Evolutionary conservation across 768 basidiomycete genomes (phyloP).

Genomic region (Pulveroboletus sp.): DNA sequence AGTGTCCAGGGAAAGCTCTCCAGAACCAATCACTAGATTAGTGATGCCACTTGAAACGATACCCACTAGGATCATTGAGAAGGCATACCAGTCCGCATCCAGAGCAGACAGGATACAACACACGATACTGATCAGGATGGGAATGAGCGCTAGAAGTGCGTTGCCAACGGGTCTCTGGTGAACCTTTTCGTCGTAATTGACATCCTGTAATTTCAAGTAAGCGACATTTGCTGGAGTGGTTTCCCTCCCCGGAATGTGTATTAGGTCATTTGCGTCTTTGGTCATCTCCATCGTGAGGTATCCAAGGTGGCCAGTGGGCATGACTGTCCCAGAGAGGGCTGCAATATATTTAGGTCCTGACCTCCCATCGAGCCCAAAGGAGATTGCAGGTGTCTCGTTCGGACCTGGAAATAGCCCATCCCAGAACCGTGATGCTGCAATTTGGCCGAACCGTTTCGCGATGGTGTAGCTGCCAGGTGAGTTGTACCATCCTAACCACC

Average conservation of each 20-base stretch:
- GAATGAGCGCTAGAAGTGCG: conserved; percentile 20
- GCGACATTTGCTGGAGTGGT: conserved; percentile 19
- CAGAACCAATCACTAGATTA: conserved; percentile 29
- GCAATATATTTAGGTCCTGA: conserved; percentile 25
- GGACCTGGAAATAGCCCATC: conserved; percentile 31
- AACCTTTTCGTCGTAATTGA: conserved; percentile 15
- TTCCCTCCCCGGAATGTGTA: conserved; percentile 8
- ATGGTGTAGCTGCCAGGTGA: conserved; percentile 34
- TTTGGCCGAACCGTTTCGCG: conserved; percentile 29
- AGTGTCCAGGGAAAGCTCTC: conserved; percentile 15
- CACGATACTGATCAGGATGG: conserved; percentile 21
- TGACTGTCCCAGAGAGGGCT: conserved; percentile 25
- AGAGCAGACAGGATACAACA: conserved; percentile 24
- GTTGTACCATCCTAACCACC: conserved; percentile 36
- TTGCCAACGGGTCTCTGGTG: background rate
- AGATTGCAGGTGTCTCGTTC: conserved; percentile 22
- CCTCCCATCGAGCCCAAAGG: conserved; percentile 28
- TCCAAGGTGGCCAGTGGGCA: conserved; percentile 29
- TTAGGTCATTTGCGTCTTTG: background rate
- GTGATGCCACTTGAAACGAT: conserved; percentile 31
- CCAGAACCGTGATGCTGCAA: conserved; percentile 29
- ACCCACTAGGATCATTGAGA: conserved; percentile 31
- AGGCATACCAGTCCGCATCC: conserved; percentile 28
- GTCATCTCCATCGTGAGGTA: conserved; percentile 22
- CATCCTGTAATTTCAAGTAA: conserved; percentile 19